Conservation (phyloP, 305 asterid species). For the Fraxinus xanthoxyloides region DNA sequence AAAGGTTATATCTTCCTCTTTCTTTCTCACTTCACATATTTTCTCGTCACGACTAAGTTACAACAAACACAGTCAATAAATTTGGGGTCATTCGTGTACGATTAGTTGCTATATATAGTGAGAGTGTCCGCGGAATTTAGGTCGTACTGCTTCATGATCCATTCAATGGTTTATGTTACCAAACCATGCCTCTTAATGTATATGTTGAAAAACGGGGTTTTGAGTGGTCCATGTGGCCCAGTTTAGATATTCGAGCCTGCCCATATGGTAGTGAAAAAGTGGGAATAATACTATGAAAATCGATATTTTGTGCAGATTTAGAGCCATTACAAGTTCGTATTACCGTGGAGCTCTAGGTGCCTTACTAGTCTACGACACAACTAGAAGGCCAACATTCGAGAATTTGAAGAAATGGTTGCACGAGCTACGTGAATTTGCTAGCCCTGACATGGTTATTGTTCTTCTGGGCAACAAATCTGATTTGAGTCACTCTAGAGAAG, state of each 20-base stretch:
- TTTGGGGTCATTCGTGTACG: neutral
- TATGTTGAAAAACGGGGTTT: neutral
- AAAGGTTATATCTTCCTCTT: slow-evolving; percentile 40
- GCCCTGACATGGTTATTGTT: slow-evolving; percentile 67
- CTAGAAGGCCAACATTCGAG: slow-evolving; percentile 61
- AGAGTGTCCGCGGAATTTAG: neutral
- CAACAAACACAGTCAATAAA: neutral
- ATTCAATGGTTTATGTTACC: neutral
- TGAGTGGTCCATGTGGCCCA: neutral
- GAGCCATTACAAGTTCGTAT: slow-evolving; percentile 89
- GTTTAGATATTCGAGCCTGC: neutral
- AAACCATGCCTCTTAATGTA: neutral
- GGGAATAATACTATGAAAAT: neutral
- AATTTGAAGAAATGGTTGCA: slow-evolving; percentile 62
- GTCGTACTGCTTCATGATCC: neutral
- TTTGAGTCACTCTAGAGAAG: slow-evolving; percentile 40
- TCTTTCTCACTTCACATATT: neutral
- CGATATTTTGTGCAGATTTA: slow-evolving; percentile 40
- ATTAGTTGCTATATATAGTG: neutral
- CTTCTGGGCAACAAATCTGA: slow-evolving; percentile 79
- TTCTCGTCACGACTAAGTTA: neutral
- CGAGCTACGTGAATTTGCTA: slow-evolving; percentile 64
- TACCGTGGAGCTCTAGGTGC: slow-evolving; percentile 87
- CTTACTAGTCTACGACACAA: slow-evolving; percentile 69
- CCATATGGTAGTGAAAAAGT: neutral